Evolutionary conservation across 441 rosid species (phyloP), one percentile per base, ranked within the genome.

Genomic region (Populus hybrid): DNA sequence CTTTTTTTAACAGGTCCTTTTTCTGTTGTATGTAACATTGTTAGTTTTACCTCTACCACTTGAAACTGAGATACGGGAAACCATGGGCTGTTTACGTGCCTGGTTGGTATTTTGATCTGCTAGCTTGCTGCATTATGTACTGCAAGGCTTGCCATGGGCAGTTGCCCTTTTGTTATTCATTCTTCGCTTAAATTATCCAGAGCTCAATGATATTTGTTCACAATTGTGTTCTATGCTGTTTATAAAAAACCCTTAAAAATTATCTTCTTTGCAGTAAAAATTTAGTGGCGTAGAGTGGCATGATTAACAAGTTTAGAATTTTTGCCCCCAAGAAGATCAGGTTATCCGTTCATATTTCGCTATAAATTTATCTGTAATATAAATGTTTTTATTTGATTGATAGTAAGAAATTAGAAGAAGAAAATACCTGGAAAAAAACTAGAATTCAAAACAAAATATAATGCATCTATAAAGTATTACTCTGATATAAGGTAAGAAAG

Each of bases 11-110:
- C 66, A 78, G 69, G 71, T 77, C 78, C 68, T 38, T 40, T 20
- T 20, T 77, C 77, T 64, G 81, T 69, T 83, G 89, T 80, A 82
- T 79, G 79, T 74, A 82, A 75, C 74, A 42, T 59, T 63, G 50
- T 72, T 64, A 26, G 31, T 74, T 45, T 74, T 71, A 66, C 53
- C n/a, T 50, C 21, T 65, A 14, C n/a, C 56, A 14, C n/a, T 59
- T 42, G 75, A 71, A 79, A 33, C 76, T 59, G 38, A 71, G 71
- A 64, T 28, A 71, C 26, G 50, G 75, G 66, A 68, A 72, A 36
- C 42, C 56, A 24, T 3, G 40, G 69, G 45, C 28, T 66, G 28
- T 16, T 11, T 33, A 11, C 18, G 29, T 42, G 73, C 73, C n/a
- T 72, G 45, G 31, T 38, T 66, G 18, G 11, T 76, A 35, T 75